A percentile compares a stretch with the other conserved stretches of the same genome.
Evolutionary conservation across 2,329 filamentous ascomycete species (phyloP).

Genomic region (Nannizzia gypsea): DNA sequence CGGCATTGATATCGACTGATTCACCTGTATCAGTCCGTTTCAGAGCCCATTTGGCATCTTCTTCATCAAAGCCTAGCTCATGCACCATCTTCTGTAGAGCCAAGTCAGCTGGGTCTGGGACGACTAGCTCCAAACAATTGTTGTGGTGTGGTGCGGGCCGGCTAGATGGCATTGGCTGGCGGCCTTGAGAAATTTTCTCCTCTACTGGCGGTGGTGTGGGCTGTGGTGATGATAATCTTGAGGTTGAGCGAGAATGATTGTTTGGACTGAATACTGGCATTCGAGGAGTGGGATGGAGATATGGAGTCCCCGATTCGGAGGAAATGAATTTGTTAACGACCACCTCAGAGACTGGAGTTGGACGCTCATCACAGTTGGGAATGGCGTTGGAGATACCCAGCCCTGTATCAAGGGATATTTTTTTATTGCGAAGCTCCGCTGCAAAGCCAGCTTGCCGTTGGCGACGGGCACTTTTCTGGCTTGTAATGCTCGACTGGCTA

Average conservation of each 20-base stretch:
- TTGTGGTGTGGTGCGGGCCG: conserved; percentile 17
- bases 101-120: conserved; percentile 44
- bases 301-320: neutral
- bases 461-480: conserved; percentile 12
- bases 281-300: neutral
- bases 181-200: conserved; percentile 15
- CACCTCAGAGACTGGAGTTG: conserved; percentile 29
- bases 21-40: conserved; percentile 49
- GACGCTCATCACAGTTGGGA: conserved; percentile 24
- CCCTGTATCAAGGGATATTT: conserved; percentile 6
- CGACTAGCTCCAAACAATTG: conserved; percentile 17
- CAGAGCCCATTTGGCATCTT: conserved; percentile 46
- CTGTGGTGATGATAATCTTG: conserved; percentile 4
- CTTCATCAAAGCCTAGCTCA: conserved; percentile 47
- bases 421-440: conserved; percentile 23
- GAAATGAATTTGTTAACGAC: conserved; percentile 25
- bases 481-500: conserved; percentile 6
- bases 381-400: neutral
- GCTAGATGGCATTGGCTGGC: conserved; percentile 13
- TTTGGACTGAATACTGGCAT: conserved; percentile 7
- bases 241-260: neutral
- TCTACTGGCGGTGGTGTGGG: conserved; percentile 11
- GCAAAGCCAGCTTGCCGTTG: conserved; percentile 26
- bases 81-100: conserved; percentile 45
- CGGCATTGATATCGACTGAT: conserved; percentile 45